Evolutionary conservation across 352 stramenopile genomes (phyloP).

Genomic region (Phytophthora sansomeana): DNA sequence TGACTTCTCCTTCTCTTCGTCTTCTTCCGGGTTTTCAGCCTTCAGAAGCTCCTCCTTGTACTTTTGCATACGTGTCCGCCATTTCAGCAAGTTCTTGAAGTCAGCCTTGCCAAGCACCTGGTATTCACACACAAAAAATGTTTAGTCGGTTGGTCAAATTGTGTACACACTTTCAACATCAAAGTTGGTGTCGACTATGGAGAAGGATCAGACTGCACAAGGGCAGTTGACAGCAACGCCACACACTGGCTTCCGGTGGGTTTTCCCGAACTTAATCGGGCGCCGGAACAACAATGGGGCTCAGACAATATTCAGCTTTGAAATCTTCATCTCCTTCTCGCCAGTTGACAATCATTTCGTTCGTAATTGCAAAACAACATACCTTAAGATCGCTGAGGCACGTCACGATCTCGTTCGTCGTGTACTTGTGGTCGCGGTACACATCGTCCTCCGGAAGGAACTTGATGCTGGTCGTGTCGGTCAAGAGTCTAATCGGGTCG

Average conservation of each 20-base stretch:
- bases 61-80: slow-evolving; percentile 94
- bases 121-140: slow-evolving; percentile 3
- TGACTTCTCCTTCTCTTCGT: slow-evolving; percentile 49
- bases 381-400: slow-evolving; percentile 95
- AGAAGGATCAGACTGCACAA: slow-evolving; percentile 83
- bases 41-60: slow-evolving; percentile 89
- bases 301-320: slow-evolving; percentile 85
- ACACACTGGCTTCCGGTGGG: slow-evolving; percentile 88
- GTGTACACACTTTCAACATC: background rate
- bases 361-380: slow-evolving; percentile 1
- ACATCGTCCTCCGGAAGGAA: slow-evolving; percentile 89
- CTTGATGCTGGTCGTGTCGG: slow-evolving; percentile 93
- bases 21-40: slow-evolving; percentile 54
- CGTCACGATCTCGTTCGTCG: slow-evolving; percentile 80
- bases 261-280: slow-evolving; percentile 92
- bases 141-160: background rate
- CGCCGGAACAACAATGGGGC: slow-evolving; percentile 87
- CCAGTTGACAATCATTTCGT: background rate
- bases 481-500: slow-evolving; percentile 97
- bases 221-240: slow-evolving; percentile 66
- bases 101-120: slow-evolving; percentile 97
- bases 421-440: slow-evolving; percentile 83
- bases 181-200: background rate
- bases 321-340: slow-evolving; percentile 73
- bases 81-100: slow-evolving; percentile 98